Conservation (phyloP, 352 stramenopile species). For the Globisporangium paddicum region DNA sequence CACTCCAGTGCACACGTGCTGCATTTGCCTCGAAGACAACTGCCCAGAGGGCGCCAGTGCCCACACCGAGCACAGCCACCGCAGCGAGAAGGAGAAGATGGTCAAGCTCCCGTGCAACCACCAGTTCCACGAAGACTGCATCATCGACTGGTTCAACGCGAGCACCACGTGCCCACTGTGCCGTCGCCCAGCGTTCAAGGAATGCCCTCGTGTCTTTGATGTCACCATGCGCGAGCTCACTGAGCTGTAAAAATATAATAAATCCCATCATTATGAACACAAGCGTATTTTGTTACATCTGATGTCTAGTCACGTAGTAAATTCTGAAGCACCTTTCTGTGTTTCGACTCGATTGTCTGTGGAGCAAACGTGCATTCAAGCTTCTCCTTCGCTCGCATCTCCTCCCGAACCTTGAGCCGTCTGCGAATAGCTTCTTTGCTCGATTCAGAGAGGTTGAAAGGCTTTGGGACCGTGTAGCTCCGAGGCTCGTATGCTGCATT, state of each 20-base stretch:
- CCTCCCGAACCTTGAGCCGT: conserved; percentile 34
- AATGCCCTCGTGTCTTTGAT: conserved; percentile 32
- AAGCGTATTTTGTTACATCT: neutral
- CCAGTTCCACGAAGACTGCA: conserved; percentile 75
- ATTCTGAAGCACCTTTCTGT: conserved; percentile 43
- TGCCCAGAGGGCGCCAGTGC: neutral
- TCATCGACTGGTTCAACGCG: conserved; percentile 72
- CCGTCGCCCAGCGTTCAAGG: conserved; percentile 34
- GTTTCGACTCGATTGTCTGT: conserved; percentile 48
- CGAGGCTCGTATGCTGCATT: conserved; percentile 57
- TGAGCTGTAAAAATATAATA: conserved; percentile 6
- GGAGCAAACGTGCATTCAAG: conserved; percentile 61
- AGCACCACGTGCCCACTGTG: conserved; percentile 69
- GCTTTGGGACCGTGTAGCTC: conserved; percentile 69
- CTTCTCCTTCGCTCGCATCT: conserved; percentile 47
- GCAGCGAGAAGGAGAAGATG: conserved; percentile 29
- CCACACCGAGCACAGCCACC: conserved; percentile 16
- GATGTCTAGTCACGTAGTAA: conserved; percentile 28
- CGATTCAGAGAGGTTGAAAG: conserved; percentile 65
- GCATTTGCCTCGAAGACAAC: conserved; percentile 7
- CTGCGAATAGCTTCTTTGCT: conserved; percentile 49
- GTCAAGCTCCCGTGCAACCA: conserved; percentile 61
- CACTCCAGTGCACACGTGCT: conserved; percentile 15
- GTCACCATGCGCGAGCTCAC: conserved; percentile 31
- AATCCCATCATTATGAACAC: conserved; percentile 10